Evolutionary conservation across 2,329 filamentous ascomycete species (phyloP), one percentile per base, ranked within the genome.

Genomic region (Diatrype stigma): DNA sequence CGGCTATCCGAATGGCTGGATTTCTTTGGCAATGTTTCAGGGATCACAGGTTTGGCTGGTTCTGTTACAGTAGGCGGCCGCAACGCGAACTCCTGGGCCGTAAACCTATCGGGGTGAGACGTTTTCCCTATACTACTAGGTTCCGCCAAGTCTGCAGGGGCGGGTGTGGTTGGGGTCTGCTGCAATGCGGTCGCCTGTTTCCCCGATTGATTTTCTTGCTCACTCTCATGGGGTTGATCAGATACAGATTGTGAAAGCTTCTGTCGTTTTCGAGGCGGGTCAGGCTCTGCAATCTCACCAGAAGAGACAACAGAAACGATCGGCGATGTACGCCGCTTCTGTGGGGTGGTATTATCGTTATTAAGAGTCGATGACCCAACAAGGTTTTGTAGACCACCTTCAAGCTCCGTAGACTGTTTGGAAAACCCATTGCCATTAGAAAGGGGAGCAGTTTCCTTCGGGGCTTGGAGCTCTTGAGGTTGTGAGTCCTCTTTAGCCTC

Each of bases 191-290:
- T 28, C 17, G 11, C 26, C 23, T 14, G 40, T 11, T 21, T 3
- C 6, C 4, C 14, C 26, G 19, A 22, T 16, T 34, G 16, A 1
- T 22, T 12, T 12, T 28, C 19, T 26, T 42, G 37, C 3, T 12
- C 14, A 19, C 2, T 12, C 12, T 26, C 35, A 16, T 17, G 21
- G 22, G 22, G 34, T n/a, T 50, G 37, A 5, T 23, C 40, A 10
- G 47, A 14, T 42, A 23, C 28, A 7, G 6, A 16, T 17, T 49
- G 52, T 16, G 40, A 48, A 10, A 40, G 16, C n/a, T 3, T 46
- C 37, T 51, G 51, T 8, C 45, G 46, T 16, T 46, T 28, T 21
- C 34, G 51, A 35, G 19, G 46, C 12, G 21, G 6, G 19, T 44
- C 48, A 26, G 12, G 22, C 21, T 26, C 16, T 23, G 22, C 40